Evolutionary conservation across 192 early-diverging fungal species (phyloP), one percentile per base, ranked within the genome.

Genomic region (Borealophlyctis nickersoniae): DNA sequence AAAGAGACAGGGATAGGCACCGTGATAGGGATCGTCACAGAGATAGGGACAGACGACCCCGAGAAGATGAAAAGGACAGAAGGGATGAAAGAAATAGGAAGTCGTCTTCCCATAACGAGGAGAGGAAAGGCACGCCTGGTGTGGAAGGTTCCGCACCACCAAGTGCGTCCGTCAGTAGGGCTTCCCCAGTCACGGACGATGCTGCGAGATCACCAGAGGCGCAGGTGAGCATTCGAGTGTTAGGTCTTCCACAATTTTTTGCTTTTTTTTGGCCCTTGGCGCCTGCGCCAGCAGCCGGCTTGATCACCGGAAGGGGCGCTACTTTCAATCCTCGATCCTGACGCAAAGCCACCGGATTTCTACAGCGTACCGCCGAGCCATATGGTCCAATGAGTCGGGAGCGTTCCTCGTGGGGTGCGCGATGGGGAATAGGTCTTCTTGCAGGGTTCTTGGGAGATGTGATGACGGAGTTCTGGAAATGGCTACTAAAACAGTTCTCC

Each of bases 1-100:
- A 81, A 27, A 63, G 63, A 28, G 67, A 63, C 31, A n/a, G 72
- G 58, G 72, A 74, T 19, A 2, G 71, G 32, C 62, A 70, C 49
- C 65, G 57, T 49, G 63, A 73, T 36, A 33, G 69, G 16, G 67
- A 74, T 30, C 60, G 72, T 29, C 74, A 83, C 28, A 70, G 65
- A 36, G 62, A 75, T 27, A 49, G 66, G 36, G 50, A 73, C 32
- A 61, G 63, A 14, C 63, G 61, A 24, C 64, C 69, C 7, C 57
- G 51, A 52, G 36, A 23, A 39, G 70, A 63, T 35, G 49, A 71
- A 33, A 52, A 62, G 26, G 7, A 62, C 69, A 57, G 57, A 61
- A 60, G 57, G 73, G 65, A 54, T 75, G 31, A 68, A 65, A 56
- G 60, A 60, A 56, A 29, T 52, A 50, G 31, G 32, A 49, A 53